Evolutionary conservation across 2,329 filamentous ascomycete species (phyloP), one percentile per base, ranked within the genome.

Genomic region (Colletotrichum trifolii): DNA sequence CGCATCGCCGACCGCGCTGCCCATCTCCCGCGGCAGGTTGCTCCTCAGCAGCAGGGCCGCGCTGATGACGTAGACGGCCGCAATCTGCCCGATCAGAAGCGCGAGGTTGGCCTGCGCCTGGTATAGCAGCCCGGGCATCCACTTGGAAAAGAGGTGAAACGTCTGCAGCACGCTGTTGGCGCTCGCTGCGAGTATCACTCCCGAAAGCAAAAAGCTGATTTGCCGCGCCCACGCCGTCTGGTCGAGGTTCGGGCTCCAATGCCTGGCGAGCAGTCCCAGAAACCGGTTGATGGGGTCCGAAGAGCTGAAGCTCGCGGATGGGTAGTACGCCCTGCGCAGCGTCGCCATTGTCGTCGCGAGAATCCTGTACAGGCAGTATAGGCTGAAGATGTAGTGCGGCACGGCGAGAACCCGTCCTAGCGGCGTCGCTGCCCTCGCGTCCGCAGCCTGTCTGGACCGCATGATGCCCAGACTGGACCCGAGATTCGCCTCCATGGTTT

Each of bases 321-420:
- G 78, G 60, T 81, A 79, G 64, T 83, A 83, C 57, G 80, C 69
- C 42, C 92, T 89, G 5, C 89, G 89, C 5, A 92, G 69, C 1
- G 88, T 90, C 2, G 91, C 89, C 6, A 94, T 73, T 0, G 84
- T 83, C 0, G 92, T 96, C 2, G 92, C 91, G 15, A 87, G 75
- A 68, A 97, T 91, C 58, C 93, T 91, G 78, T 96, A 96, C 39
- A 95, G 79, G 80, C 93, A 97, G 82, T 97, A 97, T 53, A 91
- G 69, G 58, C 91, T 89, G 75, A 97, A 97, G 25, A 83, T 77
- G 68, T 91, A 91, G 47, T 89, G 86, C 1, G 79, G 89, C 12
- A 86, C 74, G 34, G 90, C 81, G 42, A 92, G 75, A 2, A 93
- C 67, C 49, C 87, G 87, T 6, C 93, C 93, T 12, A 89, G 66